Conservation (phyloP, 768 basidiomycete species). For the Rhizopogon roseolus region DNA sequence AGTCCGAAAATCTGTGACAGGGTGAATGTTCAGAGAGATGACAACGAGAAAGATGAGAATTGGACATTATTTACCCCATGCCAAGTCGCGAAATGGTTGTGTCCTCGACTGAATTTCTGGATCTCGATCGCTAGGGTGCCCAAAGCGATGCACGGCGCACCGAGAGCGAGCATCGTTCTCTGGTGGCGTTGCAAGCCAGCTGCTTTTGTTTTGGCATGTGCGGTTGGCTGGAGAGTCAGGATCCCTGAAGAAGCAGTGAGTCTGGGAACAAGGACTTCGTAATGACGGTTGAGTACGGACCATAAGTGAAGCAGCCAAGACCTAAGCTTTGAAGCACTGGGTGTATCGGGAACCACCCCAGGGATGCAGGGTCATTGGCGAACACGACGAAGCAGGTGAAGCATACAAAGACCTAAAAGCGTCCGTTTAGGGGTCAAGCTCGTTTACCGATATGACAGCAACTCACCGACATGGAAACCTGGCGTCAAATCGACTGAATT, state of each 20-base stretch:
- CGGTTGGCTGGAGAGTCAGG: slow-evolving; percentile 71
- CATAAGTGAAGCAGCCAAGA: slow-evolving; percentile 54
- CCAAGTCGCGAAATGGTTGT: slow-evolving; percentile 66
- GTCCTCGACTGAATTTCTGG: slow-evolving; percentile 50
- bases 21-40: neutral
- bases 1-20: slow-evolving; percentile 55
- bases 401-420: slow-evolving; percentile 31
- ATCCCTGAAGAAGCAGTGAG: slow-evolving; percentile 43
- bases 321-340: slow-evolving; percentile 59
- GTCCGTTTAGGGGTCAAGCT: neutral
- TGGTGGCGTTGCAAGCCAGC: slow-evolving; percentile 72
- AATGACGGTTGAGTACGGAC: slow-evolving; percentile 30
- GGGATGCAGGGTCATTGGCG: slow-evolving; percentile 35
- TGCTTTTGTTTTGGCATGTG: slow-evolving; percentile 57
- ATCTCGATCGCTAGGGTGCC: slow-evolving; percentile 60
- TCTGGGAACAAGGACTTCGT: neutral
- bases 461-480: slow-evolving; percentile 18
- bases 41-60: neutral
- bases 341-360: slow-evolving; percentile 66
- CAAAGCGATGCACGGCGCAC: slow-evolving; percentile 50
- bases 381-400: slow-evolving; percentile 45
- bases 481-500: neutral
- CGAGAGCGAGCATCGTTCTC: slow-evolving; percentile 48
- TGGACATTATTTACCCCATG: slow-evolving; percentile 54
- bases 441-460: slow-evolving; percentile 1